These are phyloP conservation scores for Sphaerulina vaccinii DNA, from an alignment of 2,329 filamentous ascomycete species.

Conservation along the genomic window DNA sequence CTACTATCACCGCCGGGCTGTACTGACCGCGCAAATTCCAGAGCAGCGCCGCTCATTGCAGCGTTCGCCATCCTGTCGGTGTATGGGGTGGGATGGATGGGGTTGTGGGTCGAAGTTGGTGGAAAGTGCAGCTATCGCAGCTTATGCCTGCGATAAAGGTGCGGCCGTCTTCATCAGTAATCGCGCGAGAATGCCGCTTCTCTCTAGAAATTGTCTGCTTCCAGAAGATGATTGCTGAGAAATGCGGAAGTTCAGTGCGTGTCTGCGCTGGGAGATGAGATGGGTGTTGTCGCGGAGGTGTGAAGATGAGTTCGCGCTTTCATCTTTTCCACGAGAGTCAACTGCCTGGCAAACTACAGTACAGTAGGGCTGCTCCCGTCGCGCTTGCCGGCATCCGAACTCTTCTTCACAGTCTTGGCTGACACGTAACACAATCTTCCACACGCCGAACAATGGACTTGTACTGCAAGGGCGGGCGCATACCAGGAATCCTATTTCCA, in stretches of 20 bases:
- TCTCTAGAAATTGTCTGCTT: not conserved
- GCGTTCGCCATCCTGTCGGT: slow-evolving; percentile 11
- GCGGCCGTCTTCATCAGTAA: slow-evolving; percentile 18
- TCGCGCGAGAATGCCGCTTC: not conserved
- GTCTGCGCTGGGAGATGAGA: not conserved
- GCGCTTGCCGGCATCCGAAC: not conserved
- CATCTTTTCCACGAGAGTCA: not conserved
- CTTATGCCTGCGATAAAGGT: slow-evolving; percentile 15
- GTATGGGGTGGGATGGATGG: not conserved
- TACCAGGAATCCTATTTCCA: not conserved
- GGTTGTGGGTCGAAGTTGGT: slow-evolving; percentile 2
- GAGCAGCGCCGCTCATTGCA: slow-evolving; percentile 14
- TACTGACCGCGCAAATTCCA: slow-evolving; percentile 20
- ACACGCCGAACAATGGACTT: too few species aligned
- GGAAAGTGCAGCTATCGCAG: slow-evolving; percentile 15
- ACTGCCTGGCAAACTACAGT: not conserved
- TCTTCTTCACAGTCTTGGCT: not conserved
- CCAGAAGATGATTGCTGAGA: not conserved
- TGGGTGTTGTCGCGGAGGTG: not conserved
- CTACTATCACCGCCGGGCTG: not conserved
- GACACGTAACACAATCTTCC: not conserved
- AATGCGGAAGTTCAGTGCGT: not conserved
- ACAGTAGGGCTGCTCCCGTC: not conserved
- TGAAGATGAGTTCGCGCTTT: not conserved
- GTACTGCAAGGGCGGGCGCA: too few species aligned